Evolutionary conservation across 352 stramenopile genomes (phyloP).

Genomic region (Globisporangium paddicum): DNA sequence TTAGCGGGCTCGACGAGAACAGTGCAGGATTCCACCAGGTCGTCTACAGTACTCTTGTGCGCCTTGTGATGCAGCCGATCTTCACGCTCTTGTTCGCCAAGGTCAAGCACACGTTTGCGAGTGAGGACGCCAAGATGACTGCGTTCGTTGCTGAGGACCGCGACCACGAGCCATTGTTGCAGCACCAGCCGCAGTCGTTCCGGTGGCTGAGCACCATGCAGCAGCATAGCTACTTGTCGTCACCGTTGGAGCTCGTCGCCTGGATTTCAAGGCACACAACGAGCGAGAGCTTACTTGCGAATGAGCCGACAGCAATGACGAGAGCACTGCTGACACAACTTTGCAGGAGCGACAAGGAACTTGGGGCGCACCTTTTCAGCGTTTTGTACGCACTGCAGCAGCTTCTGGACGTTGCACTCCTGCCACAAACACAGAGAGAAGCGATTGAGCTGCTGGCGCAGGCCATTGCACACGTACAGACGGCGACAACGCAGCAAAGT

Average conservation of each 20-base stretch:
- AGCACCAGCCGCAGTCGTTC: conserved; percentile 14
- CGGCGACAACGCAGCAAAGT: not conserved
- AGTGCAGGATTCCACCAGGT: conserved; percentile 18
- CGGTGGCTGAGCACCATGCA: conserved; percentile 8
- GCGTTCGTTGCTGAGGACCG: not conserved
- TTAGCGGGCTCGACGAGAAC: conserved; percentile 39
- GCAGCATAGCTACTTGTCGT: conserved; percentile 1
- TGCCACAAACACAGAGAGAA: conserved; percentile 14
- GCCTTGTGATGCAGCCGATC: conserved; percentile 33
- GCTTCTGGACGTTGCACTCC: conserved; percentile 23
- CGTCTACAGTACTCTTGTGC: conserved; percentile 31
- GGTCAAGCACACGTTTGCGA: conserved; percentile 26
- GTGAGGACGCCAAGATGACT: conserved; percentile 19
- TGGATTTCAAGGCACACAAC: not conserved
- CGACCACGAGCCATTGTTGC: not conserved
- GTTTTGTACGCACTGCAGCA: conserved; percentile 29
- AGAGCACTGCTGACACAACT: not conserved
- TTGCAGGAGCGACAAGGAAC: not conserved
- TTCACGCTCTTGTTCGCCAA: conserved; percentile 32
- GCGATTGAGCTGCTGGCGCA: conserved; percentile 20
- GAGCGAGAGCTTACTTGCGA: not conserved
- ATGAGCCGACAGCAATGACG: not conserved
- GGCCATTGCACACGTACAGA: conserved; percentile 19
- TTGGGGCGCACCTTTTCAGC: conserved; percentile 27
- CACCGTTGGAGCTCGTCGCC: conserved; percentile 15